Evolutionary conservation across 1,284 basidiomycete genomes (phyloP).

Genomic region (Chalciporus piperatoides): DNA sequence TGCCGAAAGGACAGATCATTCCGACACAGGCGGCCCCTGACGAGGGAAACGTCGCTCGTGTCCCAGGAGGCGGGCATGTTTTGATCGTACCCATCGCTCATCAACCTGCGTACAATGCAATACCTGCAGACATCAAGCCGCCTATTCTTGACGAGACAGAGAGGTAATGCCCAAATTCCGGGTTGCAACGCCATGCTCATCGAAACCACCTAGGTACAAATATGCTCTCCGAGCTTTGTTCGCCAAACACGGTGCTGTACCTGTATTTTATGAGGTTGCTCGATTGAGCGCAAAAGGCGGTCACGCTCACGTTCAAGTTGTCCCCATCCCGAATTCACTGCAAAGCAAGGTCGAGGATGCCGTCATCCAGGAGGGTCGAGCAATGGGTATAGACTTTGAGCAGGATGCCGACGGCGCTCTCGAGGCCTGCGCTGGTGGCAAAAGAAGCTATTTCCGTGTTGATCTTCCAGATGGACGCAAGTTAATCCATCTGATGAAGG

Average conservation of each 20-base stretch:
- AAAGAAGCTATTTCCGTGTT: conserved; percentile 82
- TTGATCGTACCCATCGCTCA: conserved; percentile 82
- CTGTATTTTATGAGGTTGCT: conserved; percentile 87
- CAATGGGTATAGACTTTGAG: conserved; percentile 64
- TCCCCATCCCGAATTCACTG: conserved; percentile 72
- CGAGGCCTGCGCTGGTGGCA: conserved; percentile 47
- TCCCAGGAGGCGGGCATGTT: conserved; percentile 93
- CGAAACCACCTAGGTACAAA: conserved; percentile 63
- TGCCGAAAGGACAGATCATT: conserved; percentile 91
- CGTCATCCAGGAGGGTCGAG: conserved; percentile 66
- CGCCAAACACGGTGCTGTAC: conserved; percentile 61
- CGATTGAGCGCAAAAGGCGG: conserved; percentile 83
- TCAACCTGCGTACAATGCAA: conserved; percentile 58
- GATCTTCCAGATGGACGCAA: conserved; percentile 85
- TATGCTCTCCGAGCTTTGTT: conserved; percentile 69
- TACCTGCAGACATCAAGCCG: conserved; percentile 72
- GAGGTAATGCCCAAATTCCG: conserved; percentile 37
- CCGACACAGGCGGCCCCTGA: conserved; percentile 62
- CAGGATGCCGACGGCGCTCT: conserved; percentile 63
- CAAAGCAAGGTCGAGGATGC: conserved; percentile 61
- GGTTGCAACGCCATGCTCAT: background rate
- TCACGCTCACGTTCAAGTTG: conserved; percentile 87
- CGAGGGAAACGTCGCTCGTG: conserved; percentile 39
- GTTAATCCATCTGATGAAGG: conserved; percentile 81
- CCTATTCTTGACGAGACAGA: conserved; percentile 81